phyloP scores from a whole-genome alignment of 2,329 filamentous ascomycete species.

The Corinectria fuckeliana region DNA sequence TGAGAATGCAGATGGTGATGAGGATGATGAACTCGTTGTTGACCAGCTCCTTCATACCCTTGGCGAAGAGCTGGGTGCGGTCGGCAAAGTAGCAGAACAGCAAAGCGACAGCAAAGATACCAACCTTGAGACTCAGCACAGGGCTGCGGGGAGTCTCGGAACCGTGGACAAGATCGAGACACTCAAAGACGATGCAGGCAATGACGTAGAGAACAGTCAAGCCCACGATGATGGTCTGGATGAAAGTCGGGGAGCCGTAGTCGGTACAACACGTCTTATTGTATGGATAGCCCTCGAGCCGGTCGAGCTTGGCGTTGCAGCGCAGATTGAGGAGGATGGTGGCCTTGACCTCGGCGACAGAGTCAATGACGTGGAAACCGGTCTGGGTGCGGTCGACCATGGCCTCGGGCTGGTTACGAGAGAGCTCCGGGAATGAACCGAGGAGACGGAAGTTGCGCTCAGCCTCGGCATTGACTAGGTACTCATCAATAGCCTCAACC shows the following conservation, averaged over 20 bases:
- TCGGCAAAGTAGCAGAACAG: constrained; percentile 39
- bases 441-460: constrained; percentile 30
- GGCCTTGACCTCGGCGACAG: constrained; percentile 42
- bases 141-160: constrained; percentile 14
- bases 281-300: constrained; percentile 48
- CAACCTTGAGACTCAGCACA: constrained; percentile 33
- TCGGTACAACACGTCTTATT: constrained; percentile 60
- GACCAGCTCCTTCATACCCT: constrained; percentile 36
- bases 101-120: constrained; percentile 37
- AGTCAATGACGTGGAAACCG: constrained; percentile 42
- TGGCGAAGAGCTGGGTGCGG: constrained; percentile 38
- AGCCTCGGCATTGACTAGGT: constrained; percentile 15
- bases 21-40: constrained; percentile 27
- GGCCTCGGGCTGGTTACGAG: constrained; percentile 24
- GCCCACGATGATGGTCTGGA: constrained; percentile 34
- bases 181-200: constrained; percentile 28
- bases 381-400: constrained; percentile 33
- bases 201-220: constrained; percentile 26
- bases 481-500: constrained; percentile 33
- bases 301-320: constrained; percentile 53
- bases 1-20: constrained; percentile 11
- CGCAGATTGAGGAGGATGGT: constrained; percentile 58
- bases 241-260: constrained; percentile 43
- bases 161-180: constrained; percentile 21
- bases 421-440: constrained; percentile 29